Evolutionary conservation across 176 grass and related monocot species (phyloP), one percentile per base, ranked within the genome.

Genomic region (Zoysia japonica): DNA sequence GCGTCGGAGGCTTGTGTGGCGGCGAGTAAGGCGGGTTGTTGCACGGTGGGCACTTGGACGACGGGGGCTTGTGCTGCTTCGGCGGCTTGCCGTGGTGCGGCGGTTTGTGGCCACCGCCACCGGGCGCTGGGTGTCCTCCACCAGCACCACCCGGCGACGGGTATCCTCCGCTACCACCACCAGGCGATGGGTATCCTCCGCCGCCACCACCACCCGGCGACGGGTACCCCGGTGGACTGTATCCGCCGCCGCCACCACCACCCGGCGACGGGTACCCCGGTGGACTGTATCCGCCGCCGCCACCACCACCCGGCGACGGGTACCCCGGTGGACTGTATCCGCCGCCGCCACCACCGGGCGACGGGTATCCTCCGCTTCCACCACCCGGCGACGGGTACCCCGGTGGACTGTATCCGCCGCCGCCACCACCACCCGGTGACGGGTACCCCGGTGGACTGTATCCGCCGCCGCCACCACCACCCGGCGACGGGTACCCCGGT

Each of bases 21-120:
- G 76, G 87, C 0, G 47, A 36, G 84, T 67, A 74, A 3, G 78
- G 84, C 4, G 77, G 75, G 49, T 41, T 48, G 28, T 28, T 6
- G 71, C 71, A 78, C 13, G 67, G 68, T 12, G 78, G 85, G 78
- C 76, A 78, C 2, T 52, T 48, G 78, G 49, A 37, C 51, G 71
- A 38, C 3, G 67, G 49, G 4, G 52, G 19, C 42, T 69, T 69
- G 86, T 79, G 76, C 48, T 88, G 82, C 55, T 79, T 83, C 45
- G 90, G 90, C 14, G 90, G 83, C 83, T 80, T 86, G 52, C 61
- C 71, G 47, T 84, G 89, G 56, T 60, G 60, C 3, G 78, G 76
- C 9, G 78, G 71, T 53, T 60, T 17, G 37, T 82, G 51, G 6
- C 76, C 62, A 20, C 46, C 47, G 13, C 45, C 12, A n/a, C 51